Base-by-base conservation (phyloP, 2,329 filamentous ascomycete genomes). In the Allantophomopsis cytisporea region DNA sequence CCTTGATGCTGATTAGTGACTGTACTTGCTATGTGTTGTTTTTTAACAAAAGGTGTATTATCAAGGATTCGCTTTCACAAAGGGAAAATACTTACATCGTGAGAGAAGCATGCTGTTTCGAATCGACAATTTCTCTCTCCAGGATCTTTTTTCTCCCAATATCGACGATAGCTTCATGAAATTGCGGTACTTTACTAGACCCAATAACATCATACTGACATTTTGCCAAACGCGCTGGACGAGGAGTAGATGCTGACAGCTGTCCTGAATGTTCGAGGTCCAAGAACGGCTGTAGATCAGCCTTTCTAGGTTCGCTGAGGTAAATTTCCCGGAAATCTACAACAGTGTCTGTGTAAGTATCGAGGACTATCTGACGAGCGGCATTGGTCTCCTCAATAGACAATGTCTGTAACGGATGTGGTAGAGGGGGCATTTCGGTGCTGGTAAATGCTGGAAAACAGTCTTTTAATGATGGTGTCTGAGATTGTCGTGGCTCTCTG, bases 171-270 rank as follows among this genome's bases (percentile, higher is more conserved):
- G 23, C 23, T 10, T 28, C 23, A 12, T 28, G 23, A 28, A 28
- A 28, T 28, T 28, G 23, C 10, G 23, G 23, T 28, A 28, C 23
- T 28, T 28, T 56, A 33, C 71, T 65, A 5, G 54, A 48, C 4
- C 67, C 64, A 41, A 73, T 64, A 37, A 76, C 62, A 54, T 72
- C 71, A 55, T 75, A 76, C 48, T 73, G 67, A 28, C 67, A 66
- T 35, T 67, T 62, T 2, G 70, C 72, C 37, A 69, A 49, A 18
- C 71, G 62, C 6, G 64, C 58, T 12, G 68, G 69, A 2, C 62
- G 42, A 35, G 41, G 38, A 21, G 45, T 63, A 2, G 51, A 46
- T 5, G 58, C 56, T 2, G 58, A 54, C 7, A 59, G 38, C 40
- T 51, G 49, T 0, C 61, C 62, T 3, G 51, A 50, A 41, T 65